Base-by-base conservation (phyloP, 805 yeast species). In the Kazachstania taianensis region DNA sequence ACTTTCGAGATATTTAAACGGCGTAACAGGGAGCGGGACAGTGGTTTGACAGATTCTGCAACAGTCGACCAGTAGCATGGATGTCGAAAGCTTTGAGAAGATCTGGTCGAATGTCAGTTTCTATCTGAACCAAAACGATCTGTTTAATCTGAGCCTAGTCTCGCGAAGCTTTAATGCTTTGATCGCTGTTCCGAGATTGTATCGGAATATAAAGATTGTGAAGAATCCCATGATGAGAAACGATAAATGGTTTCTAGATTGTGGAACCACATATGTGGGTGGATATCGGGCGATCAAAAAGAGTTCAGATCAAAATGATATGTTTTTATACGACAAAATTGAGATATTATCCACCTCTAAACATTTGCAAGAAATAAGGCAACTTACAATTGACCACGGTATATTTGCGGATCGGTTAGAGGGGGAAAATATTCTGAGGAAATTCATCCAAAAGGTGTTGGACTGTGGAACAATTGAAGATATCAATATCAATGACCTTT, bases 121-220 rank as follows among this genome's bases (percentile, higher is more conserved):
- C 7, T 61, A 41, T 35, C 44, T 69, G 12, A 65, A 68, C 5
- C 75, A 70, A 41, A 59, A 63, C 37, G 61, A 56, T 15, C 54
- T 64, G 33, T 22, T 59, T 4, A 48, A 49, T 18, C 40, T 69
- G n/a, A 45, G 62, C 3, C 48, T 43, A 26, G 49, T 63, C 2
- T 59, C 49, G 39, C 60, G 54, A 39, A 41, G 41, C 10, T 28
- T 56, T 7, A 42, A 61, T n/a, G 57, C 65, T 20, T 22, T 41
- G 1, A 20, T 59, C 9, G 61, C 61, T 2, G 36, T 52, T 9
- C 12, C 8, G 12, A 41, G 45, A n/a, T 47, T 73, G 7, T 70
- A 70, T 47, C 44, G 40, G 18, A 59, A 43, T 5, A 42, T 73
- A 8, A 45, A 59, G 16, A 53, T 72, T 23, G 51, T 64, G 12